Evolutionary conservation across 176 grass and related monocot genomes (phyloP).

Genomic region (Triticum timopheevii): DNA sequence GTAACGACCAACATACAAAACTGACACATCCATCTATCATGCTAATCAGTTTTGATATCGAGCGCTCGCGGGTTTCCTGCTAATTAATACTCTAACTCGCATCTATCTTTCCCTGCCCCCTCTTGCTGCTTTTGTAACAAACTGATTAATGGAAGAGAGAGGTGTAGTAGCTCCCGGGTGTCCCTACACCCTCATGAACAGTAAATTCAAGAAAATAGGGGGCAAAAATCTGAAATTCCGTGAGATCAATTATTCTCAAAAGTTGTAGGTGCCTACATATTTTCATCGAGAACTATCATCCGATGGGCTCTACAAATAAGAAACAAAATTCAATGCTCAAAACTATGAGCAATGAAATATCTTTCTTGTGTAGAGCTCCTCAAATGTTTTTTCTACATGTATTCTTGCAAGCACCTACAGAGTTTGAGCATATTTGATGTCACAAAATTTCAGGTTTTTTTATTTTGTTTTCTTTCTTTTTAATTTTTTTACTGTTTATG

Average conservation of each 20-base stretch:
- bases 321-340: not conserved
- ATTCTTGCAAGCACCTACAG: not conserved
- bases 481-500: not conserved
- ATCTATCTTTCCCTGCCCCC: too few relatives aligned
- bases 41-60: too few relatives aligned
- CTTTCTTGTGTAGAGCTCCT: not conserved
- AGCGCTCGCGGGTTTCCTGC: too few relatives aligned
- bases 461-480: not conserved
- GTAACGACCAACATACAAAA: too few relatives aligned
- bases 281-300: not conserved
- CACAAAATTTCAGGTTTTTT: not conserved
- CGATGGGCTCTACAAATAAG: not conserved
- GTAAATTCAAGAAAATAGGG: not conserved
- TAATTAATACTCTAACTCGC: too few relatives aligned
- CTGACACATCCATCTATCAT: too few relatives aligned
- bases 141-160: too few relatives aligned
- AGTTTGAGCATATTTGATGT: not conserved
- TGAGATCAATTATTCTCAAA: not conserved
- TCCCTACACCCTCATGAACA: not conserved
- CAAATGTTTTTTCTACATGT: not conserved
- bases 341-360: not conserved
- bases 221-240: not conserved
- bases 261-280: not conserved
- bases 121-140: too few relatives aligned
- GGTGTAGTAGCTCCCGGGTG: not conserved